phyloP scores from a whole-genome alignment of 176 grass and related monocot species.

The Musa troglodytarum region DNA sequence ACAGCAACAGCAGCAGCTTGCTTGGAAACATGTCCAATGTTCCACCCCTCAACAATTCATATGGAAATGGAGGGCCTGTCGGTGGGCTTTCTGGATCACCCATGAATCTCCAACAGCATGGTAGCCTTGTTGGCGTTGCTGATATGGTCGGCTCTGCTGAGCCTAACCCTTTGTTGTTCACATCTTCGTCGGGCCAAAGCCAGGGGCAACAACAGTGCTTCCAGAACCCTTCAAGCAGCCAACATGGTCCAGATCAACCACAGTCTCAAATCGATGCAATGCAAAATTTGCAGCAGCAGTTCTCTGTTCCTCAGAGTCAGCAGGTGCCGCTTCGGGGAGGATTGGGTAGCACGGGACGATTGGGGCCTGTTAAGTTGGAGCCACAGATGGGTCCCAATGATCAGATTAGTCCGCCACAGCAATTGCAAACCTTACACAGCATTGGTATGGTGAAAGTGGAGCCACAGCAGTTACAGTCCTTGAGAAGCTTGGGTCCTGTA shows the following conservation, averaged over 20 bases:
- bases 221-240: slow-evolving; percentile 45
- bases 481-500: slow-evolving; percentile 55
- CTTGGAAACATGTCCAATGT: slow-evolving; percentile 60
- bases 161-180: slow-evolving; percentile 47
- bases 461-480: slow-evolving; percentile 56
- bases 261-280: slow-evolving; percentile 33
- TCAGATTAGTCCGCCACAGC: slow-evolving; percentile 36
- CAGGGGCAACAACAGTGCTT: slow-evolving; percentile 26
- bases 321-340: slow-evolving; percentile 40
- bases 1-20: slow-evolving; percentile 43
- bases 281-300: slow-evolving; percentile 41
- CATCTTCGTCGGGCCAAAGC: slow-evolving; percentile 21
- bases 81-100: slow-evolving; percentile 26
- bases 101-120: slow-evolving; percentile 49
- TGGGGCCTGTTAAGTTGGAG: slow-evolving; percentile 64
- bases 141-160: slow-evolving; percentile 28
- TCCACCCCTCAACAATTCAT: slow-evolving; percentile 53
- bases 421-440: slow-evolving; percentile 24
- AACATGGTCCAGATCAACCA: slow-evolving; percentile 32
- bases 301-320: slow-evolving; percentile 41
- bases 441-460: slow-evolving; percentile 43
- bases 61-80: slow-evolving; percentile 35
- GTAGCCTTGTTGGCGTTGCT: slow-evolving; percentile 25
- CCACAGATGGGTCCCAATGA: slow-evolving; percentile 48
- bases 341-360: slow-evolving; percentile 40